Evolutionary conservation across 2,329 filamentous ascomycete species (phyloP).

Genomic region (Penicillium sp.): DNA sequence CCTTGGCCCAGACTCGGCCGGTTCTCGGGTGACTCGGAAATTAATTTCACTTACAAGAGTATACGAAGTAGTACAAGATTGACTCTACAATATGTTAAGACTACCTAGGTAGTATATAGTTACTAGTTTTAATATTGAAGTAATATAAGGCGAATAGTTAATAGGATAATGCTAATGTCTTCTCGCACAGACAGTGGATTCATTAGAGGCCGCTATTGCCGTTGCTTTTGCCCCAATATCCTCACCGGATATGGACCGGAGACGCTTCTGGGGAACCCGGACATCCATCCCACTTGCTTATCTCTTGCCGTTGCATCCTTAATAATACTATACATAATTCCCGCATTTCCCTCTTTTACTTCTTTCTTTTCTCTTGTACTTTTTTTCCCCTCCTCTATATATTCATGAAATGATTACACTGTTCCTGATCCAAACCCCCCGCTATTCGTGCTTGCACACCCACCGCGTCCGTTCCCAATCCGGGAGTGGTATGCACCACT

Average conservation of each 20-base stretch:
- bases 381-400: neutral
- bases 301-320: conserved; percentile 15
- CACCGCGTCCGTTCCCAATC: conserved; percentile 28
- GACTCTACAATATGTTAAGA: too few species aligned
- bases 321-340: neutral
- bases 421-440: conserved; percentile 16
- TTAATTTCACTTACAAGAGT: neutral
- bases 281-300: conserved; percentile 1
- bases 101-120: too few species aligned
- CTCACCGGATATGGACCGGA: conserved; percentile 17
- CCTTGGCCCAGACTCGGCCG: neutral
- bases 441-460: conserved; percentile 35
- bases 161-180: neutral
- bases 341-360: conserved; percentile 2
- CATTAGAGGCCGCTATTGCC: too few species aligned
- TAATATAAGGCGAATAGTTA: neutral
- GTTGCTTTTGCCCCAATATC: conserved; percentile 7
- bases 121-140: too few species aligned
- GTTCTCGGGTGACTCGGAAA: neutral
- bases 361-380: neutral
- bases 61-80: too few species aligned
- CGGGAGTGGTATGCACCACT: conserved; percentile 31
- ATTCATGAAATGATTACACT: conserved; percentile 28
- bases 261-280: conserved; percentile 11
- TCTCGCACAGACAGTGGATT: conserved; percentile 4